Evolutionary conservation across 2,329 filamentous ascomycete species (phyloP), one percentile per base, ranked within the genome.

Genomic region (Ceratocystiopsis sp.): DNA sequence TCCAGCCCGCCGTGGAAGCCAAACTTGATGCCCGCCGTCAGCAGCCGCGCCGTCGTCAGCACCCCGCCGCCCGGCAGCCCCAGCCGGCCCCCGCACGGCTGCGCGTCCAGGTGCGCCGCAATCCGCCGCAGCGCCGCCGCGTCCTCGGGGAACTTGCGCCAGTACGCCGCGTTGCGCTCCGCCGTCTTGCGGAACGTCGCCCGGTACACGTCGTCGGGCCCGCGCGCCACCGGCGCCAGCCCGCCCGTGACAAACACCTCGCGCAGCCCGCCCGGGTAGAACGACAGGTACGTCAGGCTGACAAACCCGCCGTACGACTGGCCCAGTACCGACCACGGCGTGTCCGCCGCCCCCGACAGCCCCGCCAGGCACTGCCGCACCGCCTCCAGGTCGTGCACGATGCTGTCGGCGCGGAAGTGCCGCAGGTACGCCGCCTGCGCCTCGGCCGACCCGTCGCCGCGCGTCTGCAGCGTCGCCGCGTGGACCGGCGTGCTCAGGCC

Each of bases 301-400:
- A 86, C 84, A 59, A 94, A 95, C 1, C 89, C 89, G 35, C 89
- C 89, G 59, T 93, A 96, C 15, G 80, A 87, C 62, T 95, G 89
- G 10, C 89, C 89, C 48, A 93, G 80, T 29, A 91, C 71, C 45
- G 78, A 81, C 89, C 87, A 95, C 56, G 79, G 78, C 56, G 81
- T 77, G 18, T 71, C 65, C 4, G 9, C 13, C 2, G 25, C 6
- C 5, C 25, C 25, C 25, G 25, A 29, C 25, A 11, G 10, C 25
- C 19, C 64, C 0, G 82, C 91, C 43, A 96, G 65, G 35, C 71
- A 79, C 52, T 77, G 72, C 6, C 89, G 75, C 32, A 96, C 75
- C 5, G 87, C 85, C 57, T 96, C 89, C 49, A 81, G 84, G 55
- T 96, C 89, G 39, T 75, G 76, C 36, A 96, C 86, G 42, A 93